Conservation (phyloP, 75 land plant genomes). For the Chamaecyparis obtusa region DNA sequence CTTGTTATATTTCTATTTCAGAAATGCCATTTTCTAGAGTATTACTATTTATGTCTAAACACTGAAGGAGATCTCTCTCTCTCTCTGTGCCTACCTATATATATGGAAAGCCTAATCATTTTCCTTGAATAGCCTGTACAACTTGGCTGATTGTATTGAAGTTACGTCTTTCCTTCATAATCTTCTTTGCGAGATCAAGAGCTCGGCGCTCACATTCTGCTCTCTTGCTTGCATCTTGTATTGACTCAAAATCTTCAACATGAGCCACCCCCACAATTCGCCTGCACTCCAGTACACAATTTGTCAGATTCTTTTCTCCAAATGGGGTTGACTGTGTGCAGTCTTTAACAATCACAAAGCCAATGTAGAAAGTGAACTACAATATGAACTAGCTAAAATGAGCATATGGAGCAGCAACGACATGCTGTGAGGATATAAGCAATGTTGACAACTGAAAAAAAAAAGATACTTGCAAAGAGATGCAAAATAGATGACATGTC, state of each 20-base stretch:
- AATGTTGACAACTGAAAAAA: neutral
- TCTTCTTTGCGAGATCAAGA: constrained; percentile 63
- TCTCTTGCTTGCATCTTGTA: constrained; percentile 50
- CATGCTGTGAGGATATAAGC: neutral
- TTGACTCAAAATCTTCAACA: constrained; percentile 93
- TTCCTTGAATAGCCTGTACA: constrained; percentile 25
- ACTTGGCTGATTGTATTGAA: constrained; percentile 54
- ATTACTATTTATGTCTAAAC: no score
- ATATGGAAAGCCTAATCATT: neutral
- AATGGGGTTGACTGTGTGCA: neutral
- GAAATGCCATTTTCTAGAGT: neutral
- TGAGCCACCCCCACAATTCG: constrained; percentile 96
- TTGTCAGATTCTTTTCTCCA: constrained; percentile 1
- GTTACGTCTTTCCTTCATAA: constrained; percentile 65
- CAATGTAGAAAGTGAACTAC: neutral
- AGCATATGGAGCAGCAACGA: neutral
- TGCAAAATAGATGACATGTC: neutral
- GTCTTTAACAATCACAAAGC: neutral
- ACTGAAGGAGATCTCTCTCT: neutral
- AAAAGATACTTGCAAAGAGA: neutral
- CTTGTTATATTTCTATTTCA: neutral
- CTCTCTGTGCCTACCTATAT: no score
- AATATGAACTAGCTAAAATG: neutral
- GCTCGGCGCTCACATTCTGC: constrained; percentile 79
- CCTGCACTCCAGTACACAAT: constrained; percentile 39